Conservation (phyloP, 2,329 filamentous ascomycete genomes). For the Talaromyces sp. region DNA sequence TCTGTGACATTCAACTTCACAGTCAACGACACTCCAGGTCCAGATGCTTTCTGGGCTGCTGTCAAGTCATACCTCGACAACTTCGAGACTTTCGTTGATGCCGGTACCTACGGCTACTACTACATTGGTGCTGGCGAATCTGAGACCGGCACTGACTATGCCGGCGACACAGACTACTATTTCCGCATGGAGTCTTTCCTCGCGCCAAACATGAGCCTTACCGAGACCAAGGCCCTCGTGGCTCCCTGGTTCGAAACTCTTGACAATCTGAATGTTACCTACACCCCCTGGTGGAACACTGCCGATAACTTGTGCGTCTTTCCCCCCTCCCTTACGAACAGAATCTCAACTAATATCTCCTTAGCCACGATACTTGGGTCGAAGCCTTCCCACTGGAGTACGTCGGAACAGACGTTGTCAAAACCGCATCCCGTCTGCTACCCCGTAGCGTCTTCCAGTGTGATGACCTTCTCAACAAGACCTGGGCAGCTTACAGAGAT, state of each 20-base stretch:
- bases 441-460: conserved; percentile 22
- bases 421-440: conserved; percentile 26
- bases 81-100: conserved; percentile 30
- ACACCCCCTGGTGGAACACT: conserved; percentile 24
- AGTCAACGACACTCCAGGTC: conserved; percentile 21
- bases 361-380: conserved; percentile 23
- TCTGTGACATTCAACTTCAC: conserved; percentile 32
- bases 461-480: conserved; percentile 15
- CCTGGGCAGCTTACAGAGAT: conserved; percentile 21
- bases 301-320: conserved; percentile 27
- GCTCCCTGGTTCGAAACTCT: conserved; percentile 25
- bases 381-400: conserved; percentile 23
- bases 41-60: conserved; percentile 32
- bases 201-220: conserved; percentile 24
- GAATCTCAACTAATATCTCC: not conserved
- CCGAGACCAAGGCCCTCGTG: conserved; percentile 21
- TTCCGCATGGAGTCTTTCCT: conserved; percentile 38
- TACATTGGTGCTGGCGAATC: conserved; percentile 20
- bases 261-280: conserved; percentile 19
- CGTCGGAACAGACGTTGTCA: conserved; percentile 19
- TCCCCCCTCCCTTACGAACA: not conserved
- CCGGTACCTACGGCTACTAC: conserved; percentile 38
- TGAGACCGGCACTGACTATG: conserved; percentile 18
- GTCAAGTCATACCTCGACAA: conserved; percentile 32
- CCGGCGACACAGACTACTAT: conserved; percentile 21